Base-by-base conservation (phyloP, 352 stramenopile genomes). In the Globisporangium radiosum region DNA sequence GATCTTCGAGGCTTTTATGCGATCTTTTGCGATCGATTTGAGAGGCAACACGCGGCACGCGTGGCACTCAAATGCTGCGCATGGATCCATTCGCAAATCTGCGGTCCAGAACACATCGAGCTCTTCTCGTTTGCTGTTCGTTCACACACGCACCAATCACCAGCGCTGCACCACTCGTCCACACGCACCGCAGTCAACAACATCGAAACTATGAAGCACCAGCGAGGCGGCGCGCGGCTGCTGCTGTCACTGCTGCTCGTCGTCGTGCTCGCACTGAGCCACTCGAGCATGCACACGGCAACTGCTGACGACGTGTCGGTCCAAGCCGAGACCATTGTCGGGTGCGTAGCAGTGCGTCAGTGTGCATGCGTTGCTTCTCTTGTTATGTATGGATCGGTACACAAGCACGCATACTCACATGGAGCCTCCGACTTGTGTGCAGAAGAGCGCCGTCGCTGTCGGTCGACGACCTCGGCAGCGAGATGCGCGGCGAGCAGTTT, bases 401-500 rank as follows among this genome's bases (percentile, higher is more conserved):
- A 33, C 25, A 33, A 3, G 25, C 25, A 33, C 25, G 25, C 25
- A 33, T 33, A 33, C 25, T 33, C 25, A 33, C 25, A 45, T 54
- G 51, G 40, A 25, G 68, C 5, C n/a, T 8, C 56, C 14, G 36
- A 60, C 52, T 67, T 37, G 25, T 54, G 17, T 48, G 57, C 37
- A 77, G 70, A 64, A 71, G 57, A 45, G 57, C 70, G 61, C 66
- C 69, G 60, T 64, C 37, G 55, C 54, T 82, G 59, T 62, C 68
- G 48, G 63, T 82, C 45, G 62, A 82, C 13, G 67, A 75, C 36
- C 56, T 69, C 57, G 69, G 68, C 4, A 17, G 81, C 49, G 91
- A 97, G 64, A 52, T 68, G 33, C 59, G 52, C 6, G 82, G 85
- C 52, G 92, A 98, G 64, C 92, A 82, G 57, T 98, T 95, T 52